Evolutionary conservation across 345 rosid species (phyloP).

Genomic region (Xanthoceras sorbifolium): DNA sequence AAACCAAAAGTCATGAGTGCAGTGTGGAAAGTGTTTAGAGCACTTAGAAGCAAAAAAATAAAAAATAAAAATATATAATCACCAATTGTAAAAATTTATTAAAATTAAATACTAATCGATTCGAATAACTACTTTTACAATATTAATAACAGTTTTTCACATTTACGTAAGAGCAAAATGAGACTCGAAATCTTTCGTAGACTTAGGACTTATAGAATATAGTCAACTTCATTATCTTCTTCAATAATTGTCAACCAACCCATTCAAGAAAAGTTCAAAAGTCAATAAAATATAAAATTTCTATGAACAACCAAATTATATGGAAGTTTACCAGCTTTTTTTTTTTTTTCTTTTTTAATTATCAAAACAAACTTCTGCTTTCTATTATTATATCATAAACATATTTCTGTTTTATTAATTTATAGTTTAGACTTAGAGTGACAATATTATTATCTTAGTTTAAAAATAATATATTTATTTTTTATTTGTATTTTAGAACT

Average conservation of each 20-base stretch:
- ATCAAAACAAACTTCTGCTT: not conserved
- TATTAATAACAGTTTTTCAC: too few relatives aligned
- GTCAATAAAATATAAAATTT: not conserved
- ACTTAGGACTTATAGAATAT: too few relatives aligned
- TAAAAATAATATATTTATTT: too few relatives aligned
- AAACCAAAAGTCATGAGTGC: not conserved
- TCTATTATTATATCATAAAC: too few relatives aligned
- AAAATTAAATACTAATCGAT: not conserved
- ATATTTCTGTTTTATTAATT: too few relatives aligned
- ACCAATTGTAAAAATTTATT: not conserved
- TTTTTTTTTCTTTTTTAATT: not conserved
- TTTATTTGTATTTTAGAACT: too few relatives aligned
- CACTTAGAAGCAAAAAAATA: not conserved
- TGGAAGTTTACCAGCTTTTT: not conserved
- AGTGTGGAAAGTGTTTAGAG: not conserved
- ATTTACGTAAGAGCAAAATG: too few relatives aligned
- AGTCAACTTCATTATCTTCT: conserved; percentile 9
- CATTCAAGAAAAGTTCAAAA: not conserved
- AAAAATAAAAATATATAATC: not conserved
- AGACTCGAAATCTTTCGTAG: not conserved
- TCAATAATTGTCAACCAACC: not conserved
- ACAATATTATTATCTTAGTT: too few relatives aligned
- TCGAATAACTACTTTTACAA: too few relatives aligned
- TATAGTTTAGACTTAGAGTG: too few relatives aligned
- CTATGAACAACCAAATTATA: not conserved